Conservation (phyloP, 306 rosid genomes). For the Pueraria montana region DNA sequence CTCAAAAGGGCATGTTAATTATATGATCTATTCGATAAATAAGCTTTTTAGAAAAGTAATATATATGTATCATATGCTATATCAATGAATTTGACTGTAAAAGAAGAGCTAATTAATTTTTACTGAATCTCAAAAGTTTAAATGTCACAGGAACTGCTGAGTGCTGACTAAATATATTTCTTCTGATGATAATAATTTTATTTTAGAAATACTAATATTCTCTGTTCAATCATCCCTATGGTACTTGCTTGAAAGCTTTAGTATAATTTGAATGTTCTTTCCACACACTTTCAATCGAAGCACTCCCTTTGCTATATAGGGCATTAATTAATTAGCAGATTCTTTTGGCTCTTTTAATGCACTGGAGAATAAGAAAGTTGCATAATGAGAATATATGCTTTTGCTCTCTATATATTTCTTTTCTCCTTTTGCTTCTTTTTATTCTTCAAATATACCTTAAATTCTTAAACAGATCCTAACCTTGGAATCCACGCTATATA, state of each 20-base stretch:
- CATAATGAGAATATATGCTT: constrained; percentile 42
- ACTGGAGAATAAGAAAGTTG: constrained; percentile 45
- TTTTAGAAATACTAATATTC: background rate
- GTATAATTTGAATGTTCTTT: constrained; percentile 43
- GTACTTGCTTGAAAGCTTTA: constrained; percentile 40
- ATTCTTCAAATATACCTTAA: constrained; percentile 45
- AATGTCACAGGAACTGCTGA: constrained; percentile 32
- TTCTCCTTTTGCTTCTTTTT: constrained; percentile 1
- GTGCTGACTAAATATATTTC: constrained; percentile 10
- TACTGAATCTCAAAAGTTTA: constrained; percentile 39
- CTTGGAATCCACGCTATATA: constrained; percentile 60
- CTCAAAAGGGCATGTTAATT: constrained; percentile 46
- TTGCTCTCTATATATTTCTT: background rate
- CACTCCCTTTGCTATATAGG: constrained; percentile 42
- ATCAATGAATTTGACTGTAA: constrained; percentile 51
- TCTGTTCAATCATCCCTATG: constrained; percentile 34
- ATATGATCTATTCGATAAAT: constrained; percentile 39
- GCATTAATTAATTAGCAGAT: constrained; percentile 37
- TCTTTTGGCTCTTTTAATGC: constrained; percentile 61
- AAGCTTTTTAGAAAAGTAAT: constrained; percentile 47
- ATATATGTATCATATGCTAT: constrained; percentile 30
- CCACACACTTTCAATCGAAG: constrained; percentile 46
- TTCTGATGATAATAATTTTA: background rate
- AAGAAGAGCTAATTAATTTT: constrained; percentile 35
- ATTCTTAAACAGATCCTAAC: constrained; percentile 48